Base-by-base conservation (phyloP, 345 rosid genomes). In the Euphorbia pulcherrima region DNA sequence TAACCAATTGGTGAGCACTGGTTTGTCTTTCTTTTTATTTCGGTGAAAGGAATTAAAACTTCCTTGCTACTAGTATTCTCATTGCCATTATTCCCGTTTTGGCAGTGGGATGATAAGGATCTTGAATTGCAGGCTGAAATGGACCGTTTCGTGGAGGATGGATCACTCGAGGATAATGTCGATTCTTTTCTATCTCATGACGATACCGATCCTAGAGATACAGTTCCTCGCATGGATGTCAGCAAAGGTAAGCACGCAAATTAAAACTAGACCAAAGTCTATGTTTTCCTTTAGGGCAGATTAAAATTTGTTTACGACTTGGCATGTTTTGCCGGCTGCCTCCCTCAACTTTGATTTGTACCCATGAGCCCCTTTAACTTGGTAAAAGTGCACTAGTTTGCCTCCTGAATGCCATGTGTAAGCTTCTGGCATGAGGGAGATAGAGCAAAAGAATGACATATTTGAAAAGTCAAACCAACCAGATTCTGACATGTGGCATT, bases 161-260 rank as follows among this genome's bases (percentile, higher is more conserved):
- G 92, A 54, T 87, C 92, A 26, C 92, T 92, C 58, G 98, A 94
- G 57, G 99, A 89, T 64, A 89, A 94, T 56, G 99, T 94, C 0
- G 99, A 94, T 78, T 90, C 99, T 74, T 93, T 93, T 85, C 83
- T 93, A 84, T 87, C 98, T 58, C 88, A 81, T 72, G 97, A 91
- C 67, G 97, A 86, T 74, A 74, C 82, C 35, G 99, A 94, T 73
- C 96, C 90, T 64, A 78, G 96, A 59, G 99, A 94, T 69, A 51
- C 83, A 0, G 86, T 83, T 65, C 92, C 90, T 46, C 92, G 85
- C 72, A 90, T 90, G 97, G 97, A 91, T 74, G 87, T 86, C 71
- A 85, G 90, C 77, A 84, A 87, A 82, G 87, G 92, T 83, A 56
- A 56, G 76, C 69, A 67, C 57, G 55, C 65, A 16, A 11, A 6